Conservation (phyloP, 257 asterid species). For the Scutellaria minor region DNA sequence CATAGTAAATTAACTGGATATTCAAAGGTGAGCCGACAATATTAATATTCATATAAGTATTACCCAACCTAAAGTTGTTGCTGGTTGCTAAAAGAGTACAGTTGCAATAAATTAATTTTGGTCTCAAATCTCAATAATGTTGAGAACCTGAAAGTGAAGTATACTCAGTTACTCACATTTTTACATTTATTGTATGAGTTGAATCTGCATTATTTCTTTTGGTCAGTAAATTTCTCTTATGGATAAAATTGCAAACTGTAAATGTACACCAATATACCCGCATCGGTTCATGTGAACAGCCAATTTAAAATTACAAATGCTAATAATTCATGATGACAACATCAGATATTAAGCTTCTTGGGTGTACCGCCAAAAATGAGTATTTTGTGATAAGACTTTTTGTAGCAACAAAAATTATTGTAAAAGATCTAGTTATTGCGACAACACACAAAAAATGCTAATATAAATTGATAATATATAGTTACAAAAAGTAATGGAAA, state of each 20-base stretch:
- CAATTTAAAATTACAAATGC: too few relatives aligned
- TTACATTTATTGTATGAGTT: conserved; percentile 18
- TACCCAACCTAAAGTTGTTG: conserved; percentile 40
- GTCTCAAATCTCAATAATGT: conserved; percentile 6
- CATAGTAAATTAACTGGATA: conserved; percentile 11
- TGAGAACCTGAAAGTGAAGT: conserved; percentile 22
- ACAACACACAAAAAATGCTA: too few relatives aligned
- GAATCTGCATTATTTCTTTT: neutral
- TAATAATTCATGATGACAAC: too few relatives aligned
- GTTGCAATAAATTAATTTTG: conserved; percentile 20
- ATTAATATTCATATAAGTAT: conserved; percentile 29
- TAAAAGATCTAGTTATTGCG: too few relatives aligned
- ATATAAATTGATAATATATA: too few relatives aligned
- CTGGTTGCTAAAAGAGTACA: conserved; percentile 29
- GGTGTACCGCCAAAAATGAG: too few relatives aligned
- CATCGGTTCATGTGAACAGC: neutral
- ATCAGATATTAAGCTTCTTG: too few relatives aligned
- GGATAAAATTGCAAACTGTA: neutral
- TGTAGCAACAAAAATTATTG: too few relatives aligned
- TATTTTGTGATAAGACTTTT: too few relatives aligned
- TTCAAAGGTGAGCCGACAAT: conserved; percentile 34
- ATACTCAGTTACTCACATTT: conserved; percentile 25
- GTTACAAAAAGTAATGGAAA: too few relatives aligned
- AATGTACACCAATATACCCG: neutral
- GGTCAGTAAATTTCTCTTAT: neutral